These are phyloP conservation scores for Clathrospora elynae DNA, from an alignment of 2,329 filamentous ascomycete genomes.

Conservation along the genomic window DNA sequence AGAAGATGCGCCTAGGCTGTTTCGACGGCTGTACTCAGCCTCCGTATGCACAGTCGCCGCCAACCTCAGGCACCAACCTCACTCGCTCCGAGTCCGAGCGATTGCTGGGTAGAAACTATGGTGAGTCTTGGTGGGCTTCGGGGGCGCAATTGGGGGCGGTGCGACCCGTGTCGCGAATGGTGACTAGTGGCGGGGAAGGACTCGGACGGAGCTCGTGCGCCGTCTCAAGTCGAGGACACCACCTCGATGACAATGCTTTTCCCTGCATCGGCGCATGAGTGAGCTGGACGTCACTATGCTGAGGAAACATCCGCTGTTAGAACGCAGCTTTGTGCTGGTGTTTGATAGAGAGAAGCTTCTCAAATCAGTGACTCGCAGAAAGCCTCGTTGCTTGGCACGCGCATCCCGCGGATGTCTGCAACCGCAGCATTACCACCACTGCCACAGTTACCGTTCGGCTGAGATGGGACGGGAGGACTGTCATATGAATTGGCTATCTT, in stretches of 20 bases:
- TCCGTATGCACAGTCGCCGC: constrained; percentile 12
- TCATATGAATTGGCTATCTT: constrained; percentile 37
- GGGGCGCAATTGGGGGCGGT: constrained; percentile 36
- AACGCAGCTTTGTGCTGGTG: constrained; percentile 30
- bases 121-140: constrained; percentile 9
- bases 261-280: constrained; percentile 33
- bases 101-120: constrained; percentile 12
- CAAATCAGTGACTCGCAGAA: constrained; percentile 5
- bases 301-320: constrained; percentile 10
- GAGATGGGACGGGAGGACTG: constrained; percentile 33
- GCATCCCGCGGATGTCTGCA: constrained; percentile 18
- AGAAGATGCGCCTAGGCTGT: constrained; percentile 25
- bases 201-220: constrained; percentile 17
- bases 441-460: constrained; percentile 29
- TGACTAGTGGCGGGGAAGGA: constrained; percentile 30
- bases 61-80: constrained; percentile 5
- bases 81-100: constrained; percentile 9
- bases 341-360: constrained; percentile 17
- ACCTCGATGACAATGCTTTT: constrained; percentile 13
- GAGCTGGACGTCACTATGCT: constrained; percentile 6
- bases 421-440: constrained; percentile 27
- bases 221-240: constrained; percentile 22
- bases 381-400: constrained; percentile 12
- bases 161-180: constrained; percentile 31
- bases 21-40: constrained; percentile 17